Evolutionary conservation across 2,329 filamentous ascomycete species (phyloP), one percentile per base, ranked within the genome.

Genomic region (Scorias spongiosa): DNA sequence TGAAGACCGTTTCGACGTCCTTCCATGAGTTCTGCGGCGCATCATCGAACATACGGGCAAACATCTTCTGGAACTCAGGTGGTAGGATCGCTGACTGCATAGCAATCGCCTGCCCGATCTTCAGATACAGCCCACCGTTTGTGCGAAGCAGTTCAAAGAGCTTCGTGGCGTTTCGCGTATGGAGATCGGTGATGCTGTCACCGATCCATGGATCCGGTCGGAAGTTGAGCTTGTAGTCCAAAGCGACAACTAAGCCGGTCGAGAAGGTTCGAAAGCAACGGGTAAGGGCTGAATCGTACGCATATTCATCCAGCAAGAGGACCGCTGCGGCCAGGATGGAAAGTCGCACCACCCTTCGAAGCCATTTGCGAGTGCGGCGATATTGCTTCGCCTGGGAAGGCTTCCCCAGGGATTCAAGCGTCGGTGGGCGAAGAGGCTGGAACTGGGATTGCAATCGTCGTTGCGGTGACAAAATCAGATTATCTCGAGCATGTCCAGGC

Each of bases 191-290:
- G 36, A 93, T 78, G 15, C 78, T 80, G 42, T 80, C 76, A 18
- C 81, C 85, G 41, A 80, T 74, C 44, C 80, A 74, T 6, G 89
- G 88, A 51, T 86, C 68, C 5, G 84, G 74, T 5, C 85, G 77
- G 63, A 98, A 98, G 65, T 98, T 96, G 62, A 96, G 70, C 67
- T 95, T 96, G 70, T 98, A 96, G 67, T 98, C 91, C 18, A 88
- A 57, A 1, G 88, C 89, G 12, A 93, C 83, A 39, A 88, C 58
- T 10, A 93, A 66, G 7, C 87, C 89, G 2, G 77, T 77, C 36
- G 74, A 72, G 61, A 96, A 94, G 0, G 91, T 95, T 37, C 82
- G 81, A 37, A 83, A 63, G 18, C 84, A 89, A 44, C 91, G 82
- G 32, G 74, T 77, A 20, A 94, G 66, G 10, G 84, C 81, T 1